phyloP scores from a whole-genome alignment of 1,139 yeast genomes.

The Meyerozyma athensensis region DNA sequence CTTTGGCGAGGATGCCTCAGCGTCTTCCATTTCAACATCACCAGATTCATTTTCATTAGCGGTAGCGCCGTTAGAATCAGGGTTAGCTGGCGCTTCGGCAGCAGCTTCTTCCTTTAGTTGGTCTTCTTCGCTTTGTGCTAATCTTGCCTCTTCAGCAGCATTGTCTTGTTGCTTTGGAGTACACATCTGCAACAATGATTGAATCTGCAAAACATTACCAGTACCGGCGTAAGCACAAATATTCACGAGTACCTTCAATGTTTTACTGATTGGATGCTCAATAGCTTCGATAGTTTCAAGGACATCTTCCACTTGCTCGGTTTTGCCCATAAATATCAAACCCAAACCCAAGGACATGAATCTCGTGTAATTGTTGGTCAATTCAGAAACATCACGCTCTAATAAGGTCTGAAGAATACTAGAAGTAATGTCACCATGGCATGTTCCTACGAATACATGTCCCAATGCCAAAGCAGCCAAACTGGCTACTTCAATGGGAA shows the following conservation, averaged over 20 bases:
- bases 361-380: conserved; percentile 81
- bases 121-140: conserved; percentile 37
- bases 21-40: conserved; percentile 12
- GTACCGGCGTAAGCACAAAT: conserved; percentile 97
- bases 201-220: conserved; percentile 94
- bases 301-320: conserved; percentile 93
- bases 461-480: conserved; percentile 91
- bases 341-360: conserved; percentile 93
- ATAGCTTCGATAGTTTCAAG: conserved; percentile 92
- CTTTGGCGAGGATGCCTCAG: conserved; percentile 25
- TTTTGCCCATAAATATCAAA: conserved; percentile 86
- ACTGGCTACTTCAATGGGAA: conserved; percentile 73
- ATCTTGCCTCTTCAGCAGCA: conserved; percentile 30
- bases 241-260: conserved; percentile 84
- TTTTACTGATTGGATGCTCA: conserved; percentile 89
- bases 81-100: conserved; percentile 8
- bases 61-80: background rate
- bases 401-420: conserved; percentile 84
- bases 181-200: conserved; percentile 83
- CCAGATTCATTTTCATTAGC: conserved; percentile 11
- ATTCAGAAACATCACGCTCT: conserved; percentile 75
- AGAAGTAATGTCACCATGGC: conserved; percentile 90
- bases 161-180: conserved; percentile 51
- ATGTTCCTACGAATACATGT: conserved; percentile 92
- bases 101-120: conserved; percentile 17